phyloP scores from a whole-genome alignment of 2,329 filamentous ascomycete genomes.

The Coniella vitis region DNA sequence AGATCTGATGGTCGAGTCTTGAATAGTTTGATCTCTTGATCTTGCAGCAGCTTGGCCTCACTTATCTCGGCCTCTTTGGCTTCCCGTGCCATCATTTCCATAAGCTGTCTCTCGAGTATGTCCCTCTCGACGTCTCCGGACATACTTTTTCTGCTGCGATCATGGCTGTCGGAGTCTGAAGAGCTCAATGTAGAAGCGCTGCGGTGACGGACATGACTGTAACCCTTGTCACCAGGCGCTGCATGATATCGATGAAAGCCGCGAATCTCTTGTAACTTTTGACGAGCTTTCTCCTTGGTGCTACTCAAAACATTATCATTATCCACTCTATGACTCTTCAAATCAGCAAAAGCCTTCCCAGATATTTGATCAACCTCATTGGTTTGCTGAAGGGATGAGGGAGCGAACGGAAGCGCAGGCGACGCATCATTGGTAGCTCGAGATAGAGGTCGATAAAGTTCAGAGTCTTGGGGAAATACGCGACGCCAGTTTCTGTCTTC shows the following conservation, averaged over 20 bases:
- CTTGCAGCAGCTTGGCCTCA: slow-evolving; percentile 26
- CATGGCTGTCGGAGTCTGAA: slow-evolving; percentile 50
- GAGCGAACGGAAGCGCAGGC: background rate
- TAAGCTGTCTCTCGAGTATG: slow-evolving; percentile 55
- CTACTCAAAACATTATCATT: slow-evolving; percentile 42
- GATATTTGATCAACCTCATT: slow-evolving; percentile 19
- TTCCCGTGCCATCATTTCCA: slow-evolving; percentile 52
- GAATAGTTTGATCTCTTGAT: slow-evolving; percentile 26
- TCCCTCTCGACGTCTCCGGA: slow-evolving; percentile 44
- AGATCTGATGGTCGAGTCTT: slow-evolving; percentile 27
- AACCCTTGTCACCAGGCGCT: slow-evolving; percentile 24
- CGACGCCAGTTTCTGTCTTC: slow-evolving; percentile 72
- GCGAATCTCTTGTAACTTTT: slow-evolving; percentile 52
- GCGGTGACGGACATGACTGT: slow-evolving; percentile 46
- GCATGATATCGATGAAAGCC: slow-evolving; percentile 47
- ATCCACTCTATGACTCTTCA: slow-evolving; percentile 27
- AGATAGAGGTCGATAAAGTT: slow-evolving; percentile 24
- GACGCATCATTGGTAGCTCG: slow-evolving; percentile 14
- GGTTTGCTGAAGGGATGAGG: slow-evolving; percentile 10
- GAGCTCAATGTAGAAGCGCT: slow-evolving; percentile 52
- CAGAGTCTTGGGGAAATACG: slow-evolving; percentile 51
- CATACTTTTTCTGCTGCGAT: slow-evolving; percentile 37
- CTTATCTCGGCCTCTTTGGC: slow-evolving; percentile 36
- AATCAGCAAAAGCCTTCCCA: slow-evolving; percentile 19
- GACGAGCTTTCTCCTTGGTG: slow-evolving; percentile 52